These are phyloP conservation scores for Nissolia schottii DNA, from an alignment of 306 rosid genomes.

Conservation along the genomic window DNA sequence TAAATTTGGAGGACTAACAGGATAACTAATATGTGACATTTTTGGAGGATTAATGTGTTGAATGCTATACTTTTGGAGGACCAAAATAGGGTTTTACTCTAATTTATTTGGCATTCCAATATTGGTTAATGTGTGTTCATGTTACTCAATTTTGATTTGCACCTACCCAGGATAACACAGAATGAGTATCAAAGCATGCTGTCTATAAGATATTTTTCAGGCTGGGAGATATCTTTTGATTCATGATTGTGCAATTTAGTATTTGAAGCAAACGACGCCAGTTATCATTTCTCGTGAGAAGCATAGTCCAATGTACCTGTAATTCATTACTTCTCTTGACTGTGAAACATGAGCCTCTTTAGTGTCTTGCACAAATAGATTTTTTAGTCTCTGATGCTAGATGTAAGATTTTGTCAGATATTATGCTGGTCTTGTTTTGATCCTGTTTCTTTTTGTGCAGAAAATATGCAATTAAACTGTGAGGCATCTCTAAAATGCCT, in stretches of 20 bases:
- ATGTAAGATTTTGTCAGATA: neutral
- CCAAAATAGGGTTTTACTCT: too few species aligned
- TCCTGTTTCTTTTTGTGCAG: conserved; percentile 46
- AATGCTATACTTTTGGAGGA: too few species aligned
- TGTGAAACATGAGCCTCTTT: neutral
- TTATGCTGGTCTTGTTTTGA: conserved; percentile 6
- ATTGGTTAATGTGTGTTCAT: neutral
- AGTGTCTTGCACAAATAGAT: neutral
- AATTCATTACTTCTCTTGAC: neutral
- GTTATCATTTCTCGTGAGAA: neutral
- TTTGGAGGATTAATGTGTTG: too few species aligned
- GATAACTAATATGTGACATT: too few species aligned
- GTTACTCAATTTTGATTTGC: neutral
- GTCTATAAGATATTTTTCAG: neutral
- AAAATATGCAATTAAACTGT: conserved; percentile 63
- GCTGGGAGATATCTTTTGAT: conserved; percentile 1
- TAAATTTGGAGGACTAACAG: too few species aligned
- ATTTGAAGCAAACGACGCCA: conserved; percentile 8
- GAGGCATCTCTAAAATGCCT: conserved; percentile 89
- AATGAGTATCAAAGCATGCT: neutral
- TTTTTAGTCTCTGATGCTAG: conserved; percentile 5
- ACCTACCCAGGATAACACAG: neutral
- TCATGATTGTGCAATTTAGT: conserved; percentile 1
- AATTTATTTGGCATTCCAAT: neutral
- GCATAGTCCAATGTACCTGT: neutral